Evolutionary conservation across 108 stramenopile species (phyloP), one percentile per base, ranked within the genome.

Genomic region (Phaeodactylum tricornutum): DNA sequence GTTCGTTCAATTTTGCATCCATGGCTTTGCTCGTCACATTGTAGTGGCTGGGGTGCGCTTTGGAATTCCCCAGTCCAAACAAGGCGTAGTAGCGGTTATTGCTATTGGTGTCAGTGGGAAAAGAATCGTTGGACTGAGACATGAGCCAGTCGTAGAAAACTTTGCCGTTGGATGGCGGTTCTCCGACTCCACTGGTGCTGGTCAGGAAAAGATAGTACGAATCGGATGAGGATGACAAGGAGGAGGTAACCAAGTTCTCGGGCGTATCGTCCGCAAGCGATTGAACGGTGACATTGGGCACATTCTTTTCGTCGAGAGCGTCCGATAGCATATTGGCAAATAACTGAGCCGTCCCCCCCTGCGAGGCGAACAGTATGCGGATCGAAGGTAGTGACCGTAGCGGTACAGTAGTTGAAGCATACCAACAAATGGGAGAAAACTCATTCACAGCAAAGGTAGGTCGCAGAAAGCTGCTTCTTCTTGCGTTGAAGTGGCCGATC

Each of bases 311-410:
- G 17, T 63, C 36, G 15, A 86, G 54, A 11, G 83, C 79, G 3
- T 77, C 67, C 24, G 69, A 66, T 21, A 95, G 63, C 37, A 70
- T 77, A 36, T 69, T 61, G 17, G 92, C 84, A 67, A 94, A 95
- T 22, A 93, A 62, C 57, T 97, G 84, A 0, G 96, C 92, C 0
- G 94, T 97, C 7, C 96, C 96, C 20, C 91, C 91, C 60, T 95
- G 92, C 23, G 75, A 75, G 14, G 73, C 90, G 33, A 82, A 93
- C 43, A 71, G 64, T 15, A 92, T 76, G 34, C 59, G 51, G 29
- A 80, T 61, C 17, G 39, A 20, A 6, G 39, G 39, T 14, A 42
- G 33, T 8, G 12, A 8, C 9, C 8, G 33, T 34, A 34, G 12
- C 12, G 33, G 12, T 34, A n/a, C n/a, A n/a, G n/a, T n/a, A n/a